phyloP scores from a whole-genome alignment of 83 land plant species.

The Picea mariana region DNA sequence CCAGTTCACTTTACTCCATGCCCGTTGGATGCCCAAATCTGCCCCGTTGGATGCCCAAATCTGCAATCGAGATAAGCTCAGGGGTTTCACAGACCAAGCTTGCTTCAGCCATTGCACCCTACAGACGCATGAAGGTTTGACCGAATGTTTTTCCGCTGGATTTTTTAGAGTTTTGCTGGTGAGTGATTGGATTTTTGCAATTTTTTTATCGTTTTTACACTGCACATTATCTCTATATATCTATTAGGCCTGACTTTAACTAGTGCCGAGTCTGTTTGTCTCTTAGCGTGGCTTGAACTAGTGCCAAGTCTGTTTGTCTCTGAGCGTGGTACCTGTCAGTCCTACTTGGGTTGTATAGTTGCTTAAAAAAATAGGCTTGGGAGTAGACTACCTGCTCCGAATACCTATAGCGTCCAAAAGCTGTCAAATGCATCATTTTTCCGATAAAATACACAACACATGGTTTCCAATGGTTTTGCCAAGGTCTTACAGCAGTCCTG shows the following conservation, averaged over 20 bases:
- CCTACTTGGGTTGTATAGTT: slow-evolving; percentile 1
- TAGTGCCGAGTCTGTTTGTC: not conserved
- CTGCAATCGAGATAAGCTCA: not conserved
- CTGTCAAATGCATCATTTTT: not conserved
- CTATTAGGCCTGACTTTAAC: not conserved
- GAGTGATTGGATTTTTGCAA: not conserved
- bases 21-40: too few relatives aligned
- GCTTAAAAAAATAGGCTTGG: not conserved
- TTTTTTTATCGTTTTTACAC: not conserved
- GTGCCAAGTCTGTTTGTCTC: not conserved
- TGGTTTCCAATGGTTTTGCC: slow-evolving; percentile 12
- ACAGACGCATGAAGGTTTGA: not conserved
- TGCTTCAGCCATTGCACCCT: not conserved
- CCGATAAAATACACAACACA: not conserved
- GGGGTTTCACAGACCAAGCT: not conserved
- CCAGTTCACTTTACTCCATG: too few relatives aligned
- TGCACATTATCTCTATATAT: not conserved
- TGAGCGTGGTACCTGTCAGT: not conserved
- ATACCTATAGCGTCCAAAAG: not conserved
- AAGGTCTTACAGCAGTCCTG: slow-evolving; percentile 25
- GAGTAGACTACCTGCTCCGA: not conserved
- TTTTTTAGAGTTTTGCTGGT: not conserved
- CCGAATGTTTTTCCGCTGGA: not conserved
- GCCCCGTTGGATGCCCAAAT: too few relatives aligned
- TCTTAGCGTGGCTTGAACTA: not conserved